Evolutionary conservation across 192 early-diverging fungal genomes (phyloP), one percentile per base, ranked within the genome.

Genomic region (Coemansia sp.): DNA sequence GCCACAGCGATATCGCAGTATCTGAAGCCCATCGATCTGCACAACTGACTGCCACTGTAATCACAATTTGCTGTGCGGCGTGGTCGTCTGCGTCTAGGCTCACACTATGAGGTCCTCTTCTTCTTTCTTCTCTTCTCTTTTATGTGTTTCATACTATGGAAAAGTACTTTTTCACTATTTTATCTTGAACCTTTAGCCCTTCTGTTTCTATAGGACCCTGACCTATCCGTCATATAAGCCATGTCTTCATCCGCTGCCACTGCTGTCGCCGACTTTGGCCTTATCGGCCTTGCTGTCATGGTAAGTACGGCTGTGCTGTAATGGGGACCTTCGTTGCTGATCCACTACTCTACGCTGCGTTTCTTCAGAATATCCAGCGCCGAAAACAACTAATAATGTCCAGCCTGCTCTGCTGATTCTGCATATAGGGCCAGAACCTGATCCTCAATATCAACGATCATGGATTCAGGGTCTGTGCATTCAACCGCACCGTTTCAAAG

Each of bases 211-310:
- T 42, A 36, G 29, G 61, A 33, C 50, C 33, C 36, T 13, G 38
- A 40, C 38, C 38, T 13, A 40, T 40, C 5, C 38, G 6, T 9
- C 17, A 33, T 25, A 33, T 15, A 46, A 41, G 29, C 33, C 48
- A 73, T 71, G 67, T 61, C 72, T 43, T 67, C 71, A 43, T 40
- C 64, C 33, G 59, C 22, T 17, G 35, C 55, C 55, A 34, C 55
- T 40, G 58, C 77, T 62, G 69, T 74, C 46, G 95, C 92, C 86
- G 96, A 99, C 85, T 95, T 99, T 78, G 96, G 95, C 80, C 91
- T 99, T 71, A 99, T 99, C 83, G 96, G 96, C 74, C 87, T 99
- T 75, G 96, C 96, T 81, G 96, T 99, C 74, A 99, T 99, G 96
- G 94, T 95, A 87, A 40, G 85, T 83, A n/a, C 6, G 1, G 17